Evolutionary conservation across 768 basidiomycete species (phyloP), one percentile per base, ranked within the genome.

Genomic region (Vararia minispora): DNA sequence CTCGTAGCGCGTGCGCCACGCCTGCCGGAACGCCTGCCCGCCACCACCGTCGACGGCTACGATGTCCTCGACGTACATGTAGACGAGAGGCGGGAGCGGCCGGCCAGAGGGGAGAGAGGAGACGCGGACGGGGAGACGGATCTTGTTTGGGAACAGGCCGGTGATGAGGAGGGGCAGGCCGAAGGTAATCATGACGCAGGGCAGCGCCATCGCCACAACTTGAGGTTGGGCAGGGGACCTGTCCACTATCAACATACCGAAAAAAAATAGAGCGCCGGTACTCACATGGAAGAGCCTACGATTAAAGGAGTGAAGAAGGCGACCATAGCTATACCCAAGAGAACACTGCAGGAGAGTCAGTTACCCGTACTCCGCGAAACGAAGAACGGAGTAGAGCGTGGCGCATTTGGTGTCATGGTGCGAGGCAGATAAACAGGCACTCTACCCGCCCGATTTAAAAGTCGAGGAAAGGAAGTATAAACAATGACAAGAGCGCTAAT

Each of bases 21-120:
- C 56, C 42, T 58, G 52, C 5, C 53, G 56, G 47, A 58, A 58
- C 37, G 50, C 50, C 38, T 51, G 47, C 32, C 54, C 48, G 33
- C 54, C 56, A 21, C 55, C 53, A 26, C 56, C 56, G 37, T 58
- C 56, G 27, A 58, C 56, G 23, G 56, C 54, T 34, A 58, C 44
- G 46, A 58, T 39, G 43, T 58, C 56, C 39, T 58, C 56, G 29
- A 56, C 53, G 29, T 53, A 44, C 22, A 50, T 53, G 49, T 54
- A 58, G 1, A 51, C 48, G 25, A 49, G 45, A 2, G 56, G 56
- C 3, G 56, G 56, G n/a, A 58, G 52, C 11, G 43, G 47, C 20
- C 51, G 45, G 31, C 41, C 32, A 1, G 48, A 31, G 1, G 56
- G 54, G 35, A 58, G 44, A 31, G 56, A 58, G 12, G 56, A 58